Percentiles rank a stretch among this genome's conserved stretches.
Conservation (phyloP, 2,329 filamentous ascomycete species). For the Gaeumannomyces tritici region DNA sequence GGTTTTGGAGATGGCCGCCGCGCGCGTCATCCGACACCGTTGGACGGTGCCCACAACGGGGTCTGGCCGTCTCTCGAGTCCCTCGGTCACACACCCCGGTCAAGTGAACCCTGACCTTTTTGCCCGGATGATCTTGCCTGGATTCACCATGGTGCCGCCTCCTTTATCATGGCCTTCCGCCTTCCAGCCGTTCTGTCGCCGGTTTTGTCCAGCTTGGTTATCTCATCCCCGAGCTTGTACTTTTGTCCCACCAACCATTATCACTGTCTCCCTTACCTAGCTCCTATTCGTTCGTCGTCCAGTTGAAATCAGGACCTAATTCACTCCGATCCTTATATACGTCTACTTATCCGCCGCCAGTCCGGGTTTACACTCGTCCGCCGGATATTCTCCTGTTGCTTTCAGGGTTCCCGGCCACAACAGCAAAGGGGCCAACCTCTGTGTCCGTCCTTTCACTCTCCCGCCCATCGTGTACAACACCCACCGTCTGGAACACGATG, state of each 20-base stretch:
- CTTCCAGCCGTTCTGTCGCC: background rate
- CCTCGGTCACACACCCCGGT: background rate
- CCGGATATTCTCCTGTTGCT: slow-evolving; percentile 7
- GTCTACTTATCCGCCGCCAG: background rate
- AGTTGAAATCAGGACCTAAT: background rate
- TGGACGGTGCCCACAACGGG: background rate
- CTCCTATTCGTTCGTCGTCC: background rate
- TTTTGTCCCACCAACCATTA: background rate
- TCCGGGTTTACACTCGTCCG: slow-evolving; percentile 7
- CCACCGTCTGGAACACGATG: slow-evolving; percentile 9
- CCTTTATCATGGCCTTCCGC: background rate
- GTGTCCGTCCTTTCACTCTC: background rate
- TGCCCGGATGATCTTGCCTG: no score
- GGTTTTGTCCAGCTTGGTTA: background rate
- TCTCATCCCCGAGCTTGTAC: background rate
- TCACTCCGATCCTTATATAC: background rate
- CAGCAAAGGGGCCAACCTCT: background rate
- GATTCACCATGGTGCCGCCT: background rate
- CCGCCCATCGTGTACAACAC: background rate
- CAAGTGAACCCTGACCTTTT: background rate
- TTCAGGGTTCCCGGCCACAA: background rate
- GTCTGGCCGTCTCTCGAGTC: slow-evolving; percentile 2
- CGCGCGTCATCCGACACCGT: background rate
- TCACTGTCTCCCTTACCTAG: background rate
- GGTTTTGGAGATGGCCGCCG: background rate